phyloP scores from a whole-genome alignment of 306 rosid genomes.

The Quercus engelmannii region DNA sequence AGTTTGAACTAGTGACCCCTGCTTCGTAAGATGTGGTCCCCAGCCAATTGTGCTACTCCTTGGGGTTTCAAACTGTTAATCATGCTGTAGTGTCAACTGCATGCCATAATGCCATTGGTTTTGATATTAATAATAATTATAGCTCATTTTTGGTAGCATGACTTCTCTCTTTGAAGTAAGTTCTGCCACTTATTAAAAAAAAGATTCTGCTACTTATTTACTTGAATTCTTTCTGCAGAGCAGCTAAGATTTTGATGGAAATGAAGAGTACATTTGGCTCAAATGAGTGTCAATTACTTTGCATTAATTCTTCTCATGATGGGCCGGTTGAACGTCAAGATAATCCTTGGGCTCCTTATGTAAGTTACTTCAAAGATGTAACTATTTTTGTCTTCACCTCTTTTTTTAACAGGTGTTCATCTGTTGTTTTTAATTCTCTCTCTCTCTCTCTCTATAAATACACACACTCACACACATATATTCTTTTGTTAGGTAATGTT shows the following conservation, averaged over 20 bases:
- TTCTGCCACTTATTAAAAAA: neutral
- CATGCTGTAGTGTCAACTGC: neutral
- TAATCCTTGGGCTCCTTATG: slow-evolving; percentile 76
- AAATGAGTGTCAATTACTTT: slow-evolving; percentile 65
- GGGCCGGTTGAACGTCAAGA: slow-evolving; percentile 56
- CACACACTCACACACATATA: too few species aligned
- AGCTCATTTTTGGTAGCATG: neutral
- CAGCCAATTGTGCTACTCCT: too few species aligned
- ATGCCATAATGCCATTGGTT: neutral
- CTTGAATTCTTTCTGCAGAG: slow-evolving; percentile 48
- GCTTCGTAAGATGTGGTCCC: too few species aligned
- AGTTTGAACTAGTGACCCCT: too few species aligned
- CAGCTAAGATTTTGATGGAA: slow-evolving; percentile 66
- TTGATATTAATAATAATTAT: neutral
- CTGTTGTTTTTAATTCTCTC: too few species aligned
- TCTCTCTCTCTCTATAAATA: too few species aligned
- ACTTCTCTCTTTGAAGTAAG: neutral
- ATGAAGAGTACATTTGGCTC: slow-evolving; percentile 84
- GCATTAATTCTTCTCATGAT: slow-evolving; percentile 75
- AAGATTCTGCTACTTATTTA: slow-evolving; percentile 7
- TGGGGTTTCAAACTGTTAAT: neutral
- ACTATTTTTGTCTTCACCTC: neutral
- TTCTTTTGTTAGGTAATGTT: neutral
- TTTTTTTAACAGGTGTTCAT: neutral
- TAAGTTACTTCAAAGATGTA: slow-evolving; percentile 42